Base-by-base conservation (phyloP, 2,329 filamentous ascomycete genomes). In the Penicillium sp. region DNA sequence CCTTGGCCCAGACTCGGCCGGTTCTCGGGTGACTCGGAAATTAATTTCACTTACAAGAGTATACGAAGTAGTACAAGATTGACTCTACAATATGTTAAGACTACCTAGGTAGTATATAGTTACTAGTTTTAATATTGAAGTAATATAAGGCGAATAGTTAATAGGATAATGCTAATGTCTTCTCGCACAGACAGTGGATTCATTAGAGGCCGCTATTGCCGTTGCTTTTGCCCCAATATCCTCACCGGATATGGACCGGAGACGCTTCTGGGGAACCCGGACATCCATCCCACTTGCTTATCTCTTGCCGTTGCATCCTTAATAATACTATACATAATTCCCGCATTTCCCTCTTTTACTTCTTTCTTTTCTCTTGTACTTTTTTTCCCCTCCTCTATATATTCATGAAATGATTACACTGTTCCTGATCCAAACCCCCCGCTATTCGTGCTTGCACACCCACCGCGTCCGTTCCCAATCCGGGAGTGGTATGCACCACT, bases 401-500 rank as follows among this genome's bases (percentile, higher is more conserved):
- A 38, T 43, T 40, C 46, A 58, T 63, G 69, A 60, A 60, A 73
- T 73, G 71, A 62, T 67, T 56, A 62, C 40, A 56, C 51, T 48
- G 56, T 66, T 55, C 40, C 29, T 57, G 16, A 40, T 53, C 43
- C 56, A 50, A 51, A 26, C 56, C 44, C 57, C 59, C 63, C 61
- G 56, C 64, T 61, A 52, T 63, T 57, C 63, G 70, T 73, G 69
- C 69, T 70, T 68, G 69, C 70, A 71, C 69, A 65, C 57, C 59
- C 47, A 31, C 37, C 59, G 62, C 67, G 64, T 70, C 66, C 63
- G 61, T 61, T 67, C 69, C 66, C 66, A 64, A 43, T 47, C 55
- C 55, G 69, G 68, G 67, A 67, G 58, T 61, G 61, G 65, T 66
- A 62, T 66, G 61, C 66, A 60, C 52, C 66, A 59, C 50, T 70